Percentiles rank a stretch among this genome's conserved stretches.
Evolutionary conservation across 148 eudicot genomes (phyloP).

Genomic region (Camellia japonica): DNA sequence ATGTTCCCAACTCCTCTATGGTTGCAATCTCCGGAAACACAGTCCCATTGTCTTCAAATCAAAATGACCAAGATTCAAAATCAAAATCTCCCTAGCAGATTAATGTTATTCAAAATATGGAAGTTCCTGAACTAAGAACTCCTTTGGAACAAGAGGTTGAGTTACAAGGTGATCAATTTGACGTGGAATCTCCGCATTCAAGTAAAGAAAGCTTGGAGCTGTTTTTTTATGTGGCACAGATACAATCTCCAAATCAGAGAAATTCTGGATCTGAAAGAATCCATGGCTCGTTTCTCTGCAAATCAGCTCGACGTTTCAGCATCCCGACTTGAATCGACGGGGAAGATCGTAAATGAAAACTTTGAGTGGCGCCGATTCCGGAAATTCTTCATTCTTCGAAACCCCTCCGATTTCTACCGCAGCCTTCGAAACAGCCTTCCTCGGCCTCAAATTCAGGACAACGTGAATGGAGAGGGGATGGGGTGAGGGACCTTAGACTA

Average conservation of each 20-base stretch:
- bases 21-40: slow-evolving; percentile 20
- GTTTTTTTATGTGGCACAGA: slow-evolving; percentile 12
- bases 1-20: slow-evolving; percentile 23
- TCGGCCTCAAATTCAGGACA: too few species aligned
- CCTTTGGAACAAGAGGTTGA: slow-evolving; percentile 10
- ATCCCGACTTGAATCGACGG: slow-evolving; percentile 6
- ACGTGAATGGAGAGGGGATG: too few species aligned
- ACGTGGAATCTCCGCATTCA: slow-evolving; percentile 6
- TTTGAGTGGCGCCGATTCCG: too few species aligned
- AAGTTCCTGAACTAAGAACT: slow-evolving; percentile 5
- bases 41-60: slow-evolving; percentile 1
- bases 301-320: slow-evolving; percentile 24
- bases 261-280: slow-evolving; percentile 15
- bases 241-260: slow-evolving; percentile 20
- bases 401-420: too few species aligned
- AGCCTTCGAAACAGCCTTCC: too few species aligned
- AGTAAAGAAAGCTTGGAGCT: slow-evolving; percentile 15
- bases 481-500: too few species aligned
- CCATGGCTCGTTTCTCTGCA: slow-evolving; percentile 9
- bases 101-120: neutral
- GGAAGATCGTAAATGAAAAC: too few species aligned
- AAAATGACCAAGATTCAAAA: slow-evolving; percentile 9
- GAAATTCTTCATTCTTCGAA: too few species aligned
- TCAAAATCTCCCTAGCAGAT: slow-evolving; percentile 15
- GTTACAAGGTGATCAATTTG: slow-evolving; percentile 11